phyloP scores from a whole-genome alignment of 2,329 filamentous ascomycete genomes.

The Amauroascus niger region DNA sequence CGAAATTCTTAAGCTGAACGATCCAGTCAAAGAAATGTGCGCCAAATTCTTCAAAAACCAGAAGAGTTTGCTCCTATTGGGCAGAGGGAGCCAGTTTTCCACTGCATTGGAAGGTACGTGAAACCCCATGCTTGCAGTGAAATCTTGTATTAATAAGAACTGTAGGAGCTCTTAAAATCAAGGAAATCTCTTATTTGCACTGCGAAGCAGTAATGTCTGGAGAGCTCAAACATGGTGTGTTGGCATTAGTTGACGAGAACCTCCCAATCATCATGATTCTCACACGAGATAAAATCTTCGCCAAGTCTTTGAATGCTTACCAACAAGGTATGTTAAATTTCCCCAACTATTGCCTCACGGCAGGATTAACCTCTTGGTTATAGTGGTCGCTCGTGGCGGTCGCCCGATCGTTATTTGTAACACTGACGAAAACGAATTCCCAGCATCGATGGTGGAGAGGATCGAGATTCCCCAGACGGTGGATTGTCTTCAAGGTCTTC shows the following conservation, averaged over 20 bases:
- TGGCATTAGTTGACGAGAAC: constrained; percentile 95
- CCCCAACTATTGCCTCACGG: constrained; percentile 10
- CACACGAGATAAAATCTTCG: constrained; percentile 89
- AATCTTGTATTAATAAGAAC: background rate
- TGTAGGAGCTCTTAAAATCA: constrained; percentile 85
- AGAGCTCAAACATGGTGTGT: constrained; percentile 96
- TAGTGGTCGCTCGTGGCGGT: constrained; percentile 87
- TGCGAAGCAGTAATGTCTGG: constrained; percentile 99
- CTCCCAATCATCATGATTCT: constrained; percentile 99
- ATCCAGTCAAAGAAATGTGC: constrained; percentile 90
- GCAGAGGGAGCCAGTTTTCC: constrained; percentile 91
- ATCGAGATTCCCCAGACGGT: constrained; percentile 96
- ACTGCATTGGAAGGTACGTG: constrained; percentile 75
- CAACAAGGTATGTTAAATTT: constrained; percentile 62
- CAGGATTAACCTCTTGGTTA: background rate
- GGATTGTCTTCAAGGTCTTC: constrained; percentile 86
- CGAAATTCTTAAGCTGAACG: constrained; percentile 80
- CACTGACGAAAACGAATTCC: constrained; percentile 78
- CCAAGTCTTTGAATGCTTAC: constrained; percentile 98
- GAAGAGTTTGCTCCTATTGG: constrained; percentile 87
- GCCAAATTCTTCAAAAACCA: constrained; percentile 90
- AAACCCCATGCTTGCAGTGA: background rate
- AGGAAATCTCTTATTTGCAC: constrained; percentile 99
- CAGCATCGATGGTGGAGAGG: constrained; percentile 78
- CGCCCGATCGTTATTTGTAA: constrained; percentile 99